Evolutionary conservation across 331 rosid genomes (phyloP).

Genomic region (Stylosanthes scabra): DNA sequence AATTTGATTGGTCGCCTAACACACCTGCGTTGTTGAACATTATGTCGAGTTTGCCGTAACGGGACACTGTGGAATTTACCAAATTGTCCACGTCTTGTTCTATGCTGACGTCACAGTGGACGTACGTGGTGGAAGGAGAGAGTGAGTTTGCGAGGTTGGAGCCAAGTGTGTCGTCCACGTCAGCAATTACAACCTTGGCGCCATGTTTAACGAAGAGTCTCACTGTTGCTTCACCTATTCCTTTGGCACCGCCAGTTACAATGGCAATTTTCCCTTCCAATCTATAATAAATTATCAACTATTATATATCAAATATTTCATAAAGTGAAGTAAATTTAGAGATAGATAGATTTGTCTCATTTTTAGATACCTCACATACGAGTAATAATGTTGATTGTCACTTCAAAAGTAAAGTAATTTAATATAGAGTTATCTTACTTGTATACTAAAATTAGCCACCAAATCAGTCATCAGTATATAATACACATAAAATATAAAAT

Average conservation of each 20-base stretch:
- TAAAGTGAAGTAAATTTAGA: no score
- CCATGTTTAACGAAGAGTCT: conserved; percentile 74
- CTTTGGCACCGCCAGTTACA: conserved; percentile 85
- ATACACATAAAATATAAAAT: no score
- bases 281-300: conserved; percentile 32
- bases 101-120: conserved; percentile 74
- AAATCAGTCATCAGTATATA: no score
- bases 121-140: conserved; percentile 56
- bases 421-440: no score
- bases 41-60: conserved; percentile 74
- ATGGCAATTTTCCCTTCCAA: conserved; percentile 90
- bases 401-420: no score
- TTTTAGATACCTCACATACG: no score
- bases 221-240: conserved; percentile 87
- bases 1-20: conserved; percentile 69
- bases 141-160: conserved; percentile 57
- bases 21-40: conserved; percentile 91
- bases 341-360: no score
- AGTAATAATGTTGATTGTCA: no score
- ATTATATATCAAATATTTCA: not conserved
- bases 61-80: conserved; percentile 54
- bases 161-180: conserved; percentile 69
- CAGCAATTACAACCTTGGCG: conserved; percentile 82
- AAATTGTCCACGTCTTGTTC: conserved; percentile 72
- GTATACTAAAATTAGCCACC: no score